Evolutionary conservation across 805 yeast genomes (phyloP), one percentile per base, ranked within the genome.

Genomic region (Sugiyamaella boreocaroliniensis): DNA sequence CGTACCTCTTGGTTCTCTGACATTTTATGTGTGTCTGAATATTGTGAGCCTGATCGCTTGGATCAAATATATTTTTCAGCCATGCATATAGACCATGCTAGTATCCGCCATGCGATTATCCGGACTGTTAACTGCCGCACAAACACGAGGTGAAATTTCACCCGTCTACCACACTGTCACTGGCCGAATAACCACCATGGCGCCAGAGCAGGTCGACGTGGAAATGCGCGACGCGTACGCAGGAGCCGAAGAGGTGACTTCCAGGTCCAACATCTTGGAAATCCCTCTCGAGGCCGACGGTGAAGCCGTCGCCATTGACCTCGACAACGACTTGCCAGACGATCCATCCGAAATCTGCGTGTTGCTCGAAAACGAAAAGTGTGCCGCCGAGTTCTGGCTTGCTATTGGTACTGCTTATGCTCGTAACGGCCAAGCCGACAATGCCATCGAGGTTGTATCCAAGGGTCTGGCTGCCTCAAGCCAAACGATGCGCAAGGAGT

Each of bases 271-370:
- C 55, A 65, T 69, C 51, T 63, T 81, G 59, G 86, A 82, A 67
- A 85, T 92, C 63, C 97, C 96, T 43, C 72, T 89, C 64, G 85
- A 78, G 52, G 60, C 57, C 16, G 82, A 83, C 53, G 86, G 85
- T 61, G 96, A 89, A 70, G 86, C 88, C 56, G 96, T 92, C 57
- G 85, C 88, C 49, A 80, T 93, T 60, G 92, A 89, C 63, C 76
- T 86, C 55, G 78, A 78, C 49, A 81, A 82, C 37, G 98, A 92
- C 64, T 74, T 89, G 52, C 95, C 96, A 4, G 96, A 87, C 19
- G 96, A 92, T 66, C 87, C 96, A 4, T 76, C 81, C 45, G 98
- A 93, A 64, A 75, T 93, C 57, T 81, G 86, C 58, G 78, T 80
- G 26, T 77, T 92, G 56, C 73, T 93, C 57, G 85, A 86, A 56